These are phyloP conservation scores for Torulaspora gathmanii DNA, from an alignment of 805 yeast genomes.

Conservation along the genomic window DNA sequence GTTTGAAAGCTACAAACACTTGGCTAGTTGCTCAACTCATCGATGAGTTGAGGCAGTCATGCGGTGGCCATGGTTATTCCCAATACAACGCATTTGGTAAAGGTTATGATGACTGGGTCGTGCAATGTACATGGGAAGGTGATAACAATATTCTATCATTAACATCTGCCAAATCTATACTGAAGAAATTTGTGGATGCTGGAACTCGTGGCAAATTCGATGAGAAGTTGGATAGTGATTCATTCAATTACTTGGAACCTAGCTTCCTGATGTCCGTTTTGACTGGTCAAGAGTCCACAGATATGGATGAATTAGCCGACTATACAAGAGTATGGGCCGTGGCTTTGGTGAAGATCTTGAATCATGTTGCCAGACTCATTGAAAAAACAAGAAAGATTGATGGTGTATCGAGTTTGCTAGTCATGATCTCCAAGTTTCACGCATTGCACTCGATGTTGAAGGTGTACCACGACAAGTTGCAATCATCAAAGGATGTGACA, in stretches of 20 bases:
- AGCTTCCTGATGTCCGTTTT: conserved; percentile 25
- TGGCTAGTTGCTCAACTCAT: conserved; percentile 79
- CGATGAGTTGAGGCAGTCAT: conserved; percentile 86
- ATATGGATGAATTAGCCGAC: conserved; percentile 31
- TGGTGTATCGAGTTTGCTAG: conserved; percentile 38
- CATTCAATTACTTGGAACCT: conserved; percentile 31
- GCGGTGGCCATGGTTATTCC: conserved; percentile 96
- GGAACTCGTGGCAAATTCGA: conserved; percentile 36
- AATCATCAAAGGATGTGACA: conserved; percentile 19
- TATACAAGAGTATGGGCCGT: conserved; percentile 35
- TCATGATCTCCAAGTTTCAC: conserved; percentile 40
- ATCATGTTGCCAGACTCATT: conserved; percentile 27
- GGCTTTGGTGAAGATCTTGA: conserved; percentile 27
- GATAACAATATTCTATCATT: conserved; percentile 84
- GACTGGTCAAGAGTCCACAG: conserved; percentile 21
- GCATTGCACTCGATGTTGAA: conserved; percentile 38
- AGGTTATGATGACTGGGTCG: conserved; percentile 91
- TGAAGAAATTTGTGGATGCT: conserved; percentile 41
- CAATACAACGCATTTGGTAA: conserved; percentile 89
- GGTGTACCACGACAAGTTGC: conserved; percentile 29
- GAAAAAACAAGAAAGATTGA: conserved; percentile 32
- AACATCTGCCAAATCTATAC: conserved; percentile 72
- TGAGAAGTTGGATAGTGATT: conserved; percentile 31
- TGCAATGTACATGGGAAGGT: conserved; percentile 98
- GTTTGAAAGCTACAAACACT: conserved; percentile 83